Base-by-base conservation (phyloP, 176 grass and related monocot genomes). In the Puccinellia tenuiflora region DNA sequence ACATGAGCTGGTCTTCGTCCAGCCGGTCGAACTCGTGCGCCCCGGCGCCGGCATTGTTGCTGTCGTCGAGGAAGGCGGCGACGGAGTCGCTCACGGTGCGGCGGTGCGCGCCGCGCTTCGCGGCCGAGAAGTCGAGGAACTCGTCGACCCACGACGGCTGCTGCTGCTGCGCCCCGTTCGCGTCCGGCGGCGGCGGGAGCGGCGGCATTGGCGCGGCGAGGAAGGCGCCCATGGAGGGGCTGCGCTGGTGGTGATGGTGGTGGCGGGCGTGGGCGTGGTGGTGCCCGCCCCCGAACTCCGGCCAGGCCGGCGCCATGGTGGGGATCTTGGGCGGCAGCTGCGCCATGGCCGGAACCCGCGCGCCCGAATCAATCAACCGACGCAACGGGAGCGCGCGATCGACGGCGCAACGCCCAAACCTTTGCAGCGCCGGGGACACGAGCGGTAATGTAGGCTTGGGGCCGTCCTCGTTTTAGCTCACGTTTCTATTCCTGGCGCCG, bases 321-420 rank as follows among this genome's bases (percentile, higher is more conserved):
- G 94, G 94, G 64, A 80, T 72, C 84, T 87, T 92, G 79, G 94
- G 94, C 87, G 92, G 94, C 90, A 92, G 79, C 68, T 97, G 92
- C 61, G 92, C 92, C 94, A 97, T 97, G 84, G 74, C 85, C 78
- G 56, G 77, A 26, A 77, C 72, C 79, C 79, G 73, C 83, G 73
- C 83, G 64, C 48, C 74, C 64, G 79, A 73, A 65, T 40, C 75
- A 81, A 81, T 71, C 88, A 77, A 82, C 69, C 69, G 42, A 45
- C 66, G 21, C 83, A 70, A 69, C 53, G 69, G 69, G 42, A 73
- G 68, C 82, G 84, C 43, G 88, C 90, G 88, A 93, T 86, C 54
- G 40, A 65, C 38, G 77, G 81, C 80, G 68, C 84, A 81, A 87
- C 48, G 75, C 86, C 86, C 64, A 13, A 88, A 83, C 60, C 43